Conservation (phyloP, 2,329 filamentous ascomycete species). For the Diaporthe vexans region DNA sequence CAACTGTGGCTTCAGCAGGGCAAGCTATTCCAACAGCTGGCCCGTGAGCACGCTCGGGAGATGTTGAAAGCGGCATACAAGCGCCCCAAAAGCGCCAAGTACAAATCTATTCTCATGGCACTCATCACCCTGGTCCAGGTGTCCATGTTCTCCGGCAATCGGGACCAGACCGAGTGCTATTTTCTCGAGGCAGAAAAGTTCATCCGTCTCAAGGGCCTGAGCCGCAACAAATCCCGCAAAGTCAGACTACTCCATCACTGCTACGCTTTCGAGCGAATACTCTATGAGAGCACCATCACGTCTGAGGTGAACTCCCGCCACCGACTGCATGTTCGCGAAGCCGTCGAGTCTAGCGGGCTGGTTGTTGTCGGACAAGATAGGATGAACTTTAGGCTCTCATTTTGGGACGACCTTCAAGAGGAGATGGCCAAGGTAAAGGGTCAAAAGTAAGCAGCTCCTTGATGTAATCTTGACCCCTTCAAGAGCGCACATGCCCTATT, state of each 20-base stretch:
- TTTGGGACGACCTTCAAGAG: constrained; percentile 50
- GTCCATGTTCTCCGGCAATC: constrained; percentile 51
- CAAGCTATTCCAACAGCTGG: constrained; percentile 47
- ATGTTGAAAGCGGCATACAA: constrained; percentile 51
- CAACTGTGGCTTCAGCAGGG: constrained; percentile 51
- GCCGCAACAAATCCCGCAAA: constrained; percentile 55
- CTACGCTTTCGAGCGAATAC: constrained; percentile 55
- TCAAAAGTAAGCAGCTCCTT: constrained; percentile 42
- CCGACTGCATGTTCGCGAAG: constrained; percentile 42
- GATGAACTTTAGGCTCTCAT: constrained; percentile 50
- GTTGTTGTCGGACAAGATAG: constrained; percentile 45
- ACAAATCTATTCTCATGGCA: constrained; percentile 57
- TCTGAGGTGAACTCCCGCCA: constrained; percentile 41
- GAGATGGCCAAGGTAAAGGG: constrained; percentile 51
- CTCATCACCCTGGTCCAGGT: constrained; percentile 56
- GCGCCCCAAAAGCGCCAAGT: constrained; percentile 47
- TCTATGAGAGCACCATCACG: constrained; percentile 56
- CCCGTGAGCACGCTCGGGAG: constrained; percentile 48
- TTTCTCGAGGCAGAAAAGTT: constrained; percentile 57
- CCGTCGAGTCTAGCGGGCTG: constrained; percentile 43
- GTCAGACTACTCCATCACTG: constrained; percentile 58
- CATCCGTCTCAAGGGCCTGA: constrained; percentile 54
- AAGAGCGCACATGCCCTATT: too few species aligned
- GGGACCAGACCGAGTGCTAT: constrained; percentile 53
- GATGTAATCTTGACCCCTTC: too few species aligned